Conservation (phyloP, 2,329 filamentous ascomycete genomes). For the Didymella exigua region DNA sequence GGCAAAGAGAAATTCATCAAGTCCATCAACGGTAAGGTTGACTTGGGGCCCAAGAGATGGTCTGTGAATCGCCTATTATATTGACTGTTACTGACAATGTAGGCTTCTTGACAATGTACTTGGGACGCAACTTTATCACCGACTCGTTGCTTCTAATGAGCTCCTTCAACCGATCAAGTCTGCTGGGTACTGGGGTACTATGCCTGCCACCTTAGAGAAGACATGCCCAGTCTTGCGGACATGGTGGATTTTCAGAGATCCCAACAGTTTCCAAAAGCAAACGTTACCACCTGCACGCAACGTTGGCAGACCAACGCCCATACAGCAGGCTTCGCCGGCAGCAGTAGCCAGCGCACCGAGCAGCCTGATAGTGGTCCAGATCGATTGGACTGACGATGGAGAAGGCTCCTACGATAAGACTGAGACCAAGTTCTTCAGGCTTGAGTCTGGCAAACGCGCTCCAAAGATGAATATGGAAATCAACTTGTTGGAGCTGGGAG, state of each 20-base stretch:
- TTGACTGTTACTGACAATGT: not conserved
- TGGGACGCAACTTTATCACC: conserved; percentile 30
- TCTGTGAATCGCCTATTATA: not conserved
- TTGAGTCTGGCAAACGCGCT: conserved; percentile 19
- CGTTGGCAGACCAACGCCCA: conserved; percentile 15
- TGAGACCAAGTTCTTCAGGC: conserved; percentile 27
- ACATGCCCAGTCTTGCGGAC: conserved; percentile 34
- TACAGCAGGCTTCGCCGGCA: not conserved
- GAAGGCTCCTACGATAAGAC: conserved; percentile 40
- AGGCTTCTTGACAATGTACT: conserved; percentile 29
- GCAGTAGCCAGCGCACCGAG: not conserved
- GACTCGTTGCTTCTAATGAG: conserved; percentile 23
- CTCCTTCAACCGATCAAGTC: conserved; percentile 34
- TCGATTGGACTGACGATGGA: conserved; percentile 42
- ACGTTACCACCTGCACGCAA: conserved; percentile 12
- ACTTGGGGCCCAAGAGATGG: conserved; percentile 33
- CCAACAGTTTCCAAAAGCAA: conserved; percentile 17
- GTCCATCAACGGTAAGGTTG: conserved; percentile 17
- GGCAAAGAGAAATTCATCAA: conserved; percentile 22
- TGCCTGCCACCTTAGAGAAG: conserved; percentile 21
- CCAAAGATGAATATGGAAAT: conserved; percentile 38
- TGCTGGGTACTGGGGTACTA: conserved; percentile 25
- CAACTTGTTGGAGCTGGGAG: conserved; percentile 41
- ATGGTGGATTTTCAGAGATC: conserved; percentile 39
- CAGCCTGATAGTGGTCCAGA: conserved; percentile 31